These are phyloP conservation scores for Cnidoscolus chayamansa DNA, from an alignment of 441 rosid species.

Conservation along the genomic window DNA sequence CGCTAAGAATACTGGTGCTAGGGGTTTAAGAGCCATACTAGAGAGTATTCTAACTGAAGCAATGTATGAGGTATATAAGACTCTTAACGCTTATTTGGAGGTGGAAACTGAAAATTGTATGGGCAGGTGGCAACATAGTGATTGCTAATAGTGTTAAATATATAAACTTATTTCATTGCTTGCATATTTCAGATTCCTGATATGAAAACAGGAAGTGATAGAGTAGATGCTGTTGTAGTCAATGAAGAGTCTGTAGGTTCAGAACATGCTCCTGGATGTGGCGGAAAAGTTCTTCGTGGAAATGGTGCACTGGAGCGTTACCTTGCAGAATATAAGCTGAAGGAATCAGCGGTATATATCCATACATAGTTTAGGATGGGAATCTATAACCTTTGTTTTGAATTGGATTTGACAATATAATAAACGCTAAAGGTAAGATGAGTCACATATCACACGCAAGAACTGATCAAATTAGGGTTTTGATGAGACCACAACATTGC, in stretches of 20 bases:
- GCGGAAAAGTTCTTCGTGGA: slow-evolving; percentile 73
- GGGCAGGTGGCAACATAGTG: too few species aligned
- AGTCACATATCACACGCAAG: too few species aligned
- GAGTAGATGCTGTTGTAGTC: slow-evolving; percentile 77
- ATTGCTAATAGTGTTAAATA: too few species aligned
- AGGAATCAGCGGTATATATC: slow-evolving; percentile 45
- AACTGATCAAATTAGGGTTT: too few species aligned
- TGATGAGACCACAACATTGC: too few species aligned
- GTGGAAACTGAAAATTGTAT: not conserved
- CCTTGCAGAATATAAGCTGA: slow-evolving; percentile 39
- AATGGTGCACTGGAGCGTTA: slow-evolving; percentile 65
- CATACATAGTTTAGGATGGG: not conserved
- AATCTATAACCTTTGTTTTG: too few species aligned
- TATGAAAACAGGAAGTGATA: slow-evolving; percentile 48
- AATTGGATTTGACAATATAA: not conserved
- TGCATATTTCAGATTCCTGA: slow-evolving; percentile 76
- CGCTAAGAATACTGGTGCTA: slow-evolving; percentile 92
- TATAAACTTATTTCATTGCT: not conserved
- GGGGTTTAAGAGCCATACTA: slow-evolving; percentile 83
- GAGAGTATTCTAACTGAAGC: slow-evolving; percentile 88
- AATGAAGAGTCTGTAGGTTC: slow-evolving; percentile 75
- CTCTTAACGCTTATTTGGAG: not conserved
- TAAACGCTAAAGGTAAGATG: too few species aligned
- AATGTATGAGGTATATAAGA: slow-evolving; percentile 78
- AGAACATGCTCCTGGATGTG: slow-evolving; percentile 49